Evolutionary conservation across 495 filamentous ascomycete species (phyloP).

Genomic region (Saxophila tyrrhenica): DNA sequence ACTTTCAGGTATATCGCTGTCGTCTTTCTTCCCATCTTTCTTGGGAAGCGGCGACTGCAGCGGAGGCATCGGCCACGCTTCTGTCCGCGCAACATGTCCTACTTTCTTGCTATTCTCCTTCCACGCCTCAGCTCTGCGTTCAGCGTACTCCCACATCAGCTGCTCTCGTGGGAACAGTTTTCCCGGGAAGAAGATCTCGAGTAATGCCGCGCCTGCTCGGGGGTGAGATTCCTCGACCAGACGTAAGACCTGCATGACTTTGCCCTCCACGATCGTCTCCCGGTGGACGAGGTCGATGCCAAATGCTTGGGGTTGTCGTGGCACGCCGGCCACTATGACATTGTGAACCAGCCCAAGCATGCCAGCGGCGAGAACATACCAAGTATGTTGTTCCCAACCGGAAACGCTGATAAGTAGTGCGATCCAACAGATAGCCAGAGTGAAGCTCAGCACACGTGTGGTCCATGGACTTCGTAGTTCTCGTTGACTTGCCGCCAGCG

Average conservation of each 20-base stretch:
- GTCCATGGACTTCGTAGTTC: conserved; percentile 1
- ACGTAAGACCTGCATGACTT: conserved; percentile 3
- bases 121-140: neutral
- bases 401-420: conserved; percentile 3
- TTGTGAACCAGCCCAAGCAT: conserved; percentile 9
- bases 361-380: conserved; percentile 7
- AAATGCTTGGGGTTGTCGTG: neutral
- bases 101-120: neutral
- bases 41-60: neutral
- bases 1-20: neutral
- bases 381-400: conserved; percentile 1
- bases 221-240: conserved; percentile 1
- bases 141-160: conserved; percentile 1
- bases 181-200: conserved; percentile 6
- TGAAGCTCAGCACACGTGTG: neutral
- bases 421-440: neutral
- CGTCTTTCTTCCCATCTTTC: neutral
- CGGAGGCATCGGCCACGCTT: neutral
- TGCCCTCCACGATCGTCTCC: conserved; percentile 1
- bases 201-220: conserved; percentile 1
- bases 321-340: conserved; percentile 9
- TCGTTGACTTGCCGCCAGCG: neutral
- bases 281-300: conserved; percentile 4
- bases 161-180: neutral
- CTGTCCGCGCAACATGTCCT: neutral